Evolutionary conservation across 805 yeast species (phyloP).

Genomic region (Jamesozyma gamospora): DNA sequence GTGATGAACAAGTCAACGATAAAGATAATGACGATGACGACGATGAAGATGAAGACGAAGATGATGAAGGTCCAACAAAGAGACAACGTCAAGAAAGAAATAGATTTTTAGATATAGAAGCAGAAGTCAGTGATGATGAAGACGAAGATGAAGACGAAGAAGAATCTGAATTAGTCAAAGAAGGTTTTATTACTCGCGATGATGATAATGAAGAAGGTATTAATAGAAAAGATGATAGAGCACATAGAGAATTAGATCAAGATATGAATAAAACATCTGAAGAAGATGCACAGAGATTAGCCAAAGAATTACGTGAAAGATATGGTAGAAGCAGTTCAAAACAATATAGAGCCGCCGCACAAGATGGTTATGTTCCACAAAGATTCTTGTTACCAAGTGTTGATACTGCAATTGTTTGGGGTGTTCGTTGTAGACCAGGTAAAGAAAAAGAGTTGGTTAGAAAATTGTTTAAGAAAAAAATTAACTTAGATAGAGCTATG

Average conservation of each 20-base stretch:
- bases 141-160: constrained; percentile 89
- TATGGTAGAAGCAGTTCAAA: constrained; percentile 79
- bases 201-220: constrained; percentile 44
- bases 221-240: constrained; percentile 52
- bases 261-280: constrained; percentile 79
- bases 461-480: constrained; percentile 72
- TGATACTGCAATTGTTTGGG: constrained; percentile 94
- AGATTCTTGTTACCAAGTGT: constrained; percentile 89
- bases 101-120: constrained; percentile 95
- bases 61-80: constrained; percentile 37
- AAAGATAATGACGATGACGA: constrained; percentile 41
- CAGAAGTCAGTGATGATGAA: constrained; percentile 96
- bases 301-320: constrained; percentile 83
- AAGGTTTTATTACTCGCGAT: constrained; percentile 57
- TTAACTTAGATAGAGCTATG: constrained; percentile 59
- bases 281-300: constrained; percentile 89
- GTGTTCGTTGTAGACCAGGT: constrained; percentile 86
- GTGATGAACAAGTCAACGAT: constrained; percentile 35
- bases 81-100: constrained; percentile 47
- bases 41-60: constrained; percentile 52
- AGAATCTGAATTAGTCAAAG: constrained; percentile 76
- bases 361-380: constrained; percentile 82
- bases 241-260: constrained; percentile 86
- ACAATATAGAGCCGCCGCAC: constrained; percentile 66
- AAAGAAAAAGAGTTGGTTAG: constrained; percentile 85